Percentiles rank a stretch among this genome's conserved stretches.
Evolutionary conservation across 768 basidiomycete species (phyloP).

Genomic region (Lentinus brumalis): DNA sequence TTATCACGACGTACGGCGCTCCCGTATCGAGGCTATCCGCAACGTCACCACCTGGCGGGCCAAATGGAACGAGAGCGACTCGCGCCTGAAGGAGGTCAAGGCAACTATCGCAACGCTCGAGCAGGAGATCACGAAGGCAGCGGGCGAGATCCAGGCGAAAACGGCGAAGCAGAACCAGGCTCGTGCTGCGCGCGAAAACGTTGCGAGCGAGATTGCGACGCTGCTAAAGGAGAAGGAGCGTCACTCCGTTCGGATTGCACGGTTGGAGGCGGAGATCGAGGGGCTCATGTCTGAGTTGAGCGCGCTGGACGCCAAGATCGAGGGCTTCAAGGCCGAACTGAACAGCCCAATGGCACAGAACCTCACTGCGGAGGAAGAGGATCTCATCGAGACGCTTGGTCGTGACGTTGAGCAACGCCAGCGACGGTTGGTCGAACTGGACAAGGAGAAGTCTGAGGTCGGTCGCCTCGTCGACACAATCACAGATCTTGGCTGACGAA

Average conservation of each 20-base stretch:
- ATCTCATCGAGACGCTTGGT: constrained; percentile 62
- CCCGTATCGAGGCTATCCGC: constrained; percentile 86
- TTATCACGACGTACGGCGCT: constrained; percentile 89
- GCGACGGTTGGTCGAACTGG: constrained; percentile 68
- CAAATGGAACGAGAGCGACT: constrained; percentile 67
- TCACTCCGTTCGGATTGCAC: constrained; percentile 56
- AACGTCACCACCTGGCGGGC: constrained; percentile 72
- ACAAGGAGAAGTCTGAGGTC: constrained; percentile 72
- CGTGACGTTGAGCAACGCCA: constrained; percentile 77
- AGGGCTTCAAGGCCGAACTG: constrained; percentile 70
- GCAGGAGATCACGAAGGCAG: constrained; percentile 79
- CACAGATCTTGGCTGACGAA: not conserved
- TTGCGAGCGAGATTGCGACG: constrained; percentile 60
- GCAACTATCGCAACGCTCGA: constrained; percentile 68
- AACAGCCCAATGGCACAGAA: constrained; percentile 72
- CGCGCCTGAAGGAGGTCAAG: constrained; percentile 74
- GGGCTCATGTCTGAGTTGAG: constrained; percentile 75
- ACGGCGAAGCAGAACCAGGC: constrained; percentile 72
- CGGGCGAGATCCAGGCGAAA: constrained; percentile 72
- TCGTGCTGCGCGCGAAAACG: constrained; percentile 64
- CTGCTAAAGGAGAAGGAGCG: constrained; percentile 73
- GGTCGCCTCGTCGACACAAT: constrained; percentile 20
- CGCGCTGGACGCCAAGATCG: constrained; percentile 60
- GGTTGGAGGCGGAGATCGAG: constrained; percentile 65
- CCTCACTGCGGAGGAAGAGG: constrained; percentile 73